Base-by-base conservation (phyloP, 2,329 filamentous ascomycete genomes). In the Aspergillus carbonarius region DNA sequence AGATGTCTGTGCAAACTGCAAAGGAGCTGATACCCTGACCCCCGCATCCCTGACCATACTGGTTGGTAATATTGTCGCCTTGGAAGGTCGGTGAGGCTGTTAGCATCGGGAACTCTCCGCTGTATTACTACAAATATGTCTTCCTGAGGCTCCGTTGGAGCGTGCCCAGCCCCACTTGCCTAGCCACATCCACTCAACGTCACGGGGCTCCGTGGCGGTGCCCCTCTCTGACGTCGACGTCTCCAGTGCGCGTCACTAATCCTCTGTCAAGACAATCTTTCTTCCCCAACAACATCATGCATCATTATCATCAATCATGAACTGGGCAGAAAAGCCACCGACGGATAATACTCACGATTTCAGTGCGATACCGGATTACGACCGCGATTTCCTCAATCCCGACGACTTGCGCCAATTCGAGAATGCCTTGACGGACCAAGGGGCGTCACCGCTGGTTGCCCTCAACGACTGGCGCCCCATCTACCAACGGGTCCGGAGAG, bases 381-480 rank as follows among this genome's bases (percentile, higher is more conserved):
- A 93, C 72, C 83, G 83, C 68, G 87, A 95, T 57, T 97, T 97
- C 72, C 81, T 96, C 66, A 77, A 84, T 46, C 81, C 87, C 40
- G 85, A 85, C 59, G 89, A 96, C 70, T 80, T 96, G 32, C 81
- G 84, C 37, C 88, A 89, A 55, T 98, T 98, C 74, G 88, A 89
- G 60, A 85, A 85, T 59, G 93, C 93, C 7, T 83, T 97, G 8
- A 84, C 86, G n/a, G 91, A 90, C 1, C 92, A 93, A 0, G 92
- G 96, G 61, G 85, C 85, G 1, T 82, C 88, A 40, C 87, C 89
- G 35, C 87, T 98, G 68, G 90, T 91, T 3, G 93, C 95, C 40
- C 86, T 96, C 71, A 96, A 96, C 74, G 95, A 99, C 79, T 99
- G 95, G 95, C 88, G 91, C 15, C 95, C 95, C 0, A 86, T 98